Conservation (phyloP, 2,329 filamentous ascomycete species). For the Scopulariopsis brevicaulis region DNA sequence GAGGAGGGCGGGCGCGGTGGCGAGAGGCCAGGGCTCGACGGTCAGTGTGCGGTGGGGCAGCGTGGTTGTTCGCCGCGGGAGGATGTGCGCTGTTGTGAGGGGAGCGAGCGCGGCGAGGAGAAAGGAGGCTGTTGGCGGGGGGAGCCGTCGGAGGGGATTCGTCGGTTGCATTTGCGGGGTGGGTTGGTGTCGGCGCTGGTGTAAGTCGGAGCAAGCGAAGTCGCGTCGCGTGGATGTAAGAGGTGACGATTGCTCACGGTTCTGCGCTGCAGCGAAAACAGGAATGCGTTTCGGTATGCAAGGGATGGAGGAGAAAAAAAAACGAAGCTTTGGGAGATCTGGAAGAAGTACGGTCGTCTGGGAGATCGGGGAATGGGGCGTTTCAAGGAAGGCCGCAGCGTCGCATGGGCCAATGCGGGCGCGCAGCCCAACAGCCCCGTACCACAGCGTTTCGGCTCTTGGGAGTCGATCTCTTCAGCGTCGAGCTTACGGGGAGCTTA, state of each 20-base stretch:
- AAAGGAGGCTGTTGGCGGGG: conserved; percentile 20
- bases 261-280: neutral
- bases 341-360: too few relatives aligned
- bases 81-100: conserved; percentile 21
- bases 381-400: too few relatives aligned
- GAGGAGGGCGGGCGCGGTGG: conserved; percentile 43
- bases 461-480: too few relatives aligned
- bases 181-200: neutral
- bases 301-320: too few relatives aligned
- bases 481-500: too few relatives aligned
- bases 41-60: conserved; percentile 23
- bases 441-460: too few relatives aligned
- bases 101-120: conserved; percentile 18
- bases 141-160: conserved; percentile 21
- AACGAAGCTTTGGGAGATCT: too few relatives aligned
- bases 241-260: neutral
- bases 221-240: too few relatives aligned
- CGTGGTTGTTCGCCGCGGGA: conserved; percentile 28
- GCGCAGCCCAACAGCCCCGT: too few relatives aligned
- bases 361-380: too few relatives aligned
- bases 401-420: too few relatives aligned
- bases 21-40: conserved; percentile 25
- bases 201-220: neutral
- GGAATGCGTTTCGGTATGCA: too few relatives aligned
- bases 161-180: conserved; percentile 12